Evolutionary conservation across 208 protist genomes (phyloP).

Genomic region (Leishmania amazonensis): DNA sequence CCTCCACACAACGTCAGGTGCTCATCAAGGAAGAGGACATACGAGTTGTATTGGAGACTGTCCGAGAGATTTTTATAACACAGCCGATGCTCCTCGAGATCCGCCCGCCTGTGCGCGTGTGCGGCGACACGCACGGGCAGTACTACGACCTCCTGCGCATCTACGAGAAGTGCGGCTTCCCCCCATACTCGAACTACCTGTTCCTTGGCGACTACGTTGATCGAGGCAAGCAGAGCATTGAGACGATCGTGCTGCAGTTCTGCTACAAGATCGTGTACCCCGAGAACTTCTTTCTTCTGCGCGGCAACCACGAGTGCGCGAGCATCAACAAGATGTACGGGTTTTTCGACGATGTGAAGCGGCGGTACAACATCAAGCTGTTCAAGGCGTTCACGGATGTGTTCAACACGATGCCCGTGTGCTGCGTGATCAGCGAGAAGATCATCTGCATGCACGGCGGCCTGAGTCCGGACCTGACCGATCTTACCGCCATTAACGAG

Average conservation of each 20-base stretch:
- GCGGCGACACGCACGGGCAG: conserved; percentile 99
- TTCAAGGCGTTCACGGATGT: conserved; percentile 99
- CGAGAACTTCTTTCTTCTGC: conserved; percentile 98
- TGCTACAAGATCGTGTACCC: conserved; percentile 97
- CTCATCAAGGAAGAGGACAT: conserved; percentile 90
- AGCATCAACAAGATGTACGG: conserved; percentile 99
- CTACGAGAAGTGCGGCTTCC: conserved; percentile 99
- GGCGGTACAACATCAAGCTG: conserved; percentile 95
- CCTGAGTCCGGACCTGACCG: conserved; percentile 96
- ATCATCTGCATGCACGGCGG: conserved; percentile 99
- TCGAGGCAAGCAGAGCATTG: conserved; percentile 96
- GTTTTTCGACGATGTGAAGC: conserved; percentile 98
- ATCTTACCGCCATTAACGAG: conserved; percentile 93
- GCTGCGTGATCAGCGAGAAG: conserved; percentile 98
- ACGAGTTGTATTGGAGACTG: conserved; percentile 50
- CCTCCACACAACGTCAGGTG: conserved; percentile 36
- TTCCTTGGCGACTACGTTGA: conserved; percentile 99
- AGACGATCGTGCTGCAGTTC: conserved; percentile 92
- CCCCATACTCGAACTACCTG: conserved; percentile 99
- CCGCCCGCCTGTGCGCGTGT: conserved; percentile 83
- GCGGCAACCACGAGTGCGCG: conserved; percentile 99
- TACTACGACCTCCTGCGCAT: conserved; percentile 99
- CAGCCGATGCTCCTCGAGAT: conserved; percentile 92
- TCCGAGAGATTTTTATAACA: conserved; percentile 89
- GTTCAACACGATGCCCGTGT: conserved; percentile 99